Evolutionary conservation across 2,329 filamentous ascomycete genomes (phyloP).

Genomic region (Talaromyces sp.): DNA sequence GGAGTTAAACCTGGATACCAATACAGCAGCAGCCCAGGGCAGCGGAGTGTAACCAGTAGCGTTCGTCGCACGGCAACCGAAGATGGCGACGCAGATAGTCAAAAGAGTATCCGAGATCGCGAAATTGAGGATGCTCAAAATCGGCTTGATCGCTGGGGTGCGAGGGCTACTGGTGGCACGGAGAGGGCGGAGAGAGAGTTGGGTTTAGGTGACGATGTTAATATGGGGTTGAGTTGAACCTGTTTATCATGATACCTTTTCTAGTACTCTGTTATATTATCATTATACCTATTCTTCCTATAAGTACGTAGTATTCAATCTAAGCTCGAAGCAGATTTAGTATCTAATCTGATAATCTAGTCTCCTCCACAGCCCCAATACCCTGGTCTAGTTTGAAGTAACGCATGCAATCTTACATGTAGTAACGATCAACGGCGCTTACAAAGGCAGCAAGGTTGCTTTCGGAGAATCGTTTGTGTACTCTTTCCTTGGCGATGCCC

Average conservation of each 20-base stretch:
- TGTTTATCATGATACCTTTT: constrained; percentile 11
- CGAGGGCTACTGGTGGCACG: constrained; percentile 55
- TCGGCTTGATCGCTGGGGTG: constrained; percentile 54
- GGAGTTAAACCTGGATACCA: constrained; percentile 25
- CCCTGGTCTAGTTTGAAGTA: neutral
- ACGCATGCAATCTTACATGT: neutral
- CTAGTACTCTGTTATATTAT: neutral
- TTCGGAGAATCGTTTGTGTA: neutral
- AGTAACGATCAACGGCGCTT: neutral
- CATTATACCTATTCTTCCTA: neutral
- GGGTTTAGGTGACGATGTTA: constrained; percentile 79
- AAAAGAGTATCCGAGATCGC: constrained; percentile 37
- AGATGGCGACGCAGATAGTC: constrained; percentile 30
- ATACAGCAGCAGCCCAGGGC: constrained; percentile 26
- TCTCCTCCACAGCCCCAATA: neutral
- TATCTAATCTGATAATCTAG: neutral
- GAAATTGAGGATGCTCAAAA: constrained; percentile 44
- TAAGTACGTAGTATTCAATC: neutral
- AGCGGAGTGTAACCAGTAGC: constrained; percentile 19
- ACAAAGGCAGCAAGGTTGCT: neutral
- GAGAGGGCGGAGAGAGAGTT: constrained; percentile 57
- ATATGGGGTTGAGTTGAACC: constrained; percentile 72
- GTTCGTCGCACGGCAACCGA: constrained; percentile 7
- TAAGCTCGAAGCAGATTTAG: neutral
- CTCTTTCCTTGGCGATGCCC: neutral